A percentile compares a stretch with the other conserved stretches of the same genome.
Conservation (phyloP, 768 basidiomycete genomes). For the Tubosaeta sp. region DNA sequence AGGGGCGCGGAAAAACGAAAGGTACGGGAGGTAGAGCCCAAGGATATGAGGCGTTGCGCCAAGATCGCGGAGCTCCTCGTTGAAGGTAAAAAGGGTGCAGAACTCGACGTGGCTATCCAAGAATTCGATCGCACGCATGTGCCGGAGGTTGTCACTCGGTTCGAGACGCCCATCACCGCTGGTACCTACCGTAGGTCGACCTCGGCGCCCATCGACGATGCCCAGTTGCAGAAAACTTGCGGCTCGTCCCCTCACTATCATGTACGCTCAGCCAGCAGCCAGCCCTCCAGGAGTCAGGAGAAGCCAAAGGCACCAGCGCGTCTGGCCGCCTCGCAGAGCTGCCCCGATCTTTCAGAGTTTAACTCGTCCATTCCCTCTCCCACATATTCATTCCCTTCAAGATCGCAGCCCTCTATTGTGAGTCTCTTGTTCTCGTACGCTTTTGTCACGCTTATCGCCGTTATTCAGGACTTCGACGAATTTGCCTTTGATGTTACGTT, state of each 20-base stretch:
- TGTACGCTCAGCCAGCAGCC: conserved; percentile 23
- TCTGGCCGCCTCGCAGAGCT: conserved; percentile 18
- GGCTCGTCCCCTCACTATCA: conserved; percentile 18
- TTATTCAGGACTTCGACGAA: conserved; percentile 25
- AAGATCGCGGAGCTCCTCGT: conserved; percentile 67
- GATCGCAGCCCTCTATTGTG: conserved; percentile 49
- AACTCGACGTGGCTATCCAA: conserved; percentile 57
- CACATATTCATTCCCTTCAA: conserved; percentile 26
- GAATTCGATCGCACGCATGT: conserved; percentile 53
- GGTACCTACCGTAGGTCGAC: conserved; percentile 65
- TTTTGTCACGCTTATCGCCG: conserved; percentile 2
- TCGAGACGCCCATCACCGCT: conserved; percentile 72
- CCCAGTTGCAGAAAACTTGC: conserved; percentile 30
- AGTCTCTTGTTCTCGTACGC: conserved; percentile 21
- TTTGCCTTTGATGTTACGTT: conserved; percentile 28
- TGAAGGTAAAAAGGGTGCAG: conserved; percentile 61
- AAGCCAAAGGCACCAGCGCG: conserved; percentile 1
- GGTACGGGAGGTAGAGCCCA: conserved; percentile 38
- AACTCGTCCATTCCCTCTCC: conserved; percentile 33
- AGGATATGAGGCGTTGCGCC: conserved; percentile 56
- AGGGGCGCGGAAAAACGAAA: conserved; percentile 31
- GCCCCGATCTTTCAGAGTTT: conserved; percentile 30
- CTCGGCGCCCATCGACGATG: conserved; percentile 50
- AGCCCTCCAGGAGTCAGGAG: conserved; percentile 12
- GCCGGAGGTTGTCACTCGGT: conserved; percentile 63